These are phyloP conservation scores for Pseudopyrenochaeta lycopersici DNA, from an alignment of 2,329 filamentous ascomycete species.

Conservation along the genomic window DNA sequence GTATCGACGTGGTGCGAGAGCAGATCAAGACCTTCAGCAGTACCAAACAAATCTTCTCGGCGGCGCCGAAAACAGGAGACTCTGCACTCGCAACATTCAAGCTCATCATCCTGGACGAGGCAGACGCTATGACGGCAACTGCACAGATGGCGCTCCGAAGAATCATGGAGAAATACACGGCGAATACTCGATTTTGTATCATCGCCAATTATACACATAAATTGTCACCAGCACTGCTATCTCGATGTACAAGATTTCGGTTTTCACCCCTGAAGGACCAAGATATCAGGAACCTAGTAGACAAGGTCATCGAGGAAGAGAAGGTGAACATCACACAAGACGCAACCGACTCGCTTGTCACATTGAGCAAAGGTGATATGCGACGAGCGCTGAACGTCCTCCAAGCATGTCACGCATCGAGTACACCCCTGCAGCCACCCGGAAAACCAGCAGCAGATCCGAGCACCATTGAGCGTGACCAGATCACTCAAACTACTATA, in stretches of 20 bases:
- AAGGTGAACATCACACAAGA: constrained; percentile 81
- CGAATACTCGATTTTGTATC: constrained; percentile 96
- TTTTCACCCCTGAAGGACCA: constrained; percentile 91
- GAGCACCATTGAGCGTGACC: constrained; percentile 76
- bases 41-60: constrained; percentile 96
- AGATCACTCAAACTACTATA: constrained; percentile 90
- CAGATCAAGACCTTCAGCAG: constrained; percentile 99
- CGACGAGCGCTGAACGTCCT: constrained; percentile 91
- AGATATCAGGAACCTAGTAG: constrained; percentile 85
- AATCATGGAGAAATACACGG: constrained; percentile 99
- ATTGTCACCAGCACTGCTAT: constrained; percentile 89
- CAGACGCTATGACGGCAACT: constrained; percentile 99
- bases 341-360: constrained; percentile 84
- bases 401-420: constrained; percentile 95
- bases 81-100: constrained; percentile 79
- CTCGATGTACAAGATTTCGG: constrained; percentile 91
- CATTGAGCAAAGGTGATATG: constrained; percentile 95
- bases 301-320: constrained; percentile 90
- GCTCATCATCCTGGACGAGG: constrained; percentile 96
- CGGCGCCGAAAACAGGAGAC: constrained; percentile 60
- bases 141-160: constrained; percentile 96
- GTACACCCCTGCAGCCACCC: constrained; percentile 65
- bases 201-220: constrained; percentile 99
- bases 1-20: constrained; percentile 93
- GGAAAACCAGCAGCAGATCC: constrained; percentile 57